phyloP scores from a whole-genome alignment of 495 filamentous ascomycete genomes.

The Xanthoparmelia taractica region DNA sequence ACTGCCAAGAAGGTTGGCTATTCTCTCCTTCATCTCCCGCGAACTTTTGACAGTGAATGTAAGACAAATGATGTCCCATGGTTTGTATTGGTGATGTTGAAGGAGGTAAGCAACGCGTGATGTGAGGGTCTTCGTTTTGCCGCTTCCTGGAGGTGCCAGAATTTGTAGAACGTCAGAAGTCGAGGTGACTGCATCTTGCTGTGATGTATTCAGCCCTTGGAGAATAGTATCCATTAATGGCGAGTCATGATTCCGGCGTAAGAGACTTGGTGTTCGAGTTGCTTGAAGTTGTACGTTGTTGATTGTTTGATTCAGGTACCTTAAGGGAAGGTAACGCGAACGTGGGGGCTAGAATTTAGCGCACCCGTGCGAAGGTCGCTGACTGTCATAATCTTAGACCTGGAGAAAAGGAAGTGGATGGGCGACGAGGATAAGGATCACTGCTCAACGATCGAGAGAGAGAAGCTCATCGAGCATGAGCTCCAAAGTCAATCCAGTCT shows the following conservation, averaged over 20 bases:
- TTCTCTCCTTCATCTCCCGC: constrained; percentile 87
- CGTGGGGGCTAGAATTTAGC: too few relatives aligned
- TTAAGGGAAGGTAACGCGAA: too few relatives aligned
- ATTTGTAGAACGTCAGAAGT: constrained; percentile 75
- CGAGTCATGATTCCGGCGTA: background rate
- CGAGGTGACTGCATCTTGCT: constrained; percentile 77
- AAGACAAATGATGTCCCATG: constrained; percentile 90
- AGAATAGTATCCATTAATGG: constrained; percentile 45
- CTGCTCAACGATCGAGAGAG: background rate
- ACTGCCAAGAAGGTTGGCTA: constrained; percentile 70
- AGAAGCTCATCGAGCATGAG: too few relatives aligned
- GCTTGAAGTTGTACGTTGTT: too few relatives aligned
- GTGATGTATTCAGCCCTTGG: constrained; percentile 72
- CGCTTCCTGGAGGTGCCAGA: constrained; percentile 77
- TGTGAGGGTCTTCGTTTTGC: constrained; percentile 95
- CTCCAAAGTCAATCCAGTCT: background rate
- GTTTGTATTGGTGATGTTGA: constrained; percentile 63
- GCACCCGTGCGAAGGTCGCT: too few relatives aligned
- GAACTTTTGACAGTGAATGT: constrained; percentile 98
- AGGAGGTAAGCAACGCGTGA: constrained; percentile 93
- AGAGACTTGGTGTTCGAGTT: background rate
- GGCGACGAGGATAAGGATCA: too few relatives aligned
- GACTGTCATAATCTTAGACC: too few relatives aligned
- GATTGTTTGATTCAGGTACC: too few relatives aligned
- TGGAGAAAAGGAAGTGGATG: too few relatives aligned